A percentile compares a stretch with the other conserved stretches of the same genome.
Conservation (phyloP, 257 asterid genomes). For the Knoxia roxburghii region DNA sequence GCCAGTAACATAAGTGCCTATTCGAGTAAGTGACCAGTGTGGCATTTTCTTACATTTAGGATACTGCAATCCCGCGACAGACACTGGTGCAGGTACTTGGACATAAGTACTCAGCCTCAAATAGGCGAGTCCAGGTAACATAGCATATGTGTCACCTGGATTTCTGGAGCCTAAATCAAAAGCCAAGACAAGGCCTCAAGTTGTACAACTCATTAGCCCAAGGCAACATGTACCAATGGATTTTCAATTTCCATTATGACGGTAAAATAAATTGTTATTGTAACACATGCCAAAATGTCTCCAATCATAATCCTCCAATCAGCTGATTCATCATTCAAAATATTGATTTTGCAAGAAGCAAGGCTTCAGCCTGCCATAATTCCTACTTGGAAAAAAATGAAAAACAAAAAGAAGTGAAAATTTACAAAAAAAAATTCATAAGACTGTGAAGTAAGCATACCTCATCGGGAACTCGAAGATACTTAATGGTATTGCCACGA, state of each 20-base stretch:
- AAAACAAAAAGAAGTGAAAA: conserved; percentile 32
- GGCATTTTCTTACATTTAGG: no score
- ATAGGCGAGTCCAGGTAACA: no score
- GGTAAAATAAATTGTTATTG: neutral
- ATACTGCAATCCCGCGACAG: no score
- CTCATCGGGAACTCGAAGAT: conserved; percentile 97
- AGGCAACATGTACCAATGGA: neutral
- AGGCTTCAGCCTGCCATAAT: neutral
- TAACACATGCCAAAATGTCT: neutral
- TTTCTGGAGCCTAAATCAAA: neutral
- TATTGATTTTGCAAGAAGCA: neutral
- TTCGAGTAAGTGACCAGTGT: no score
- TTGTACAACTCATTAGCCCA: no score
- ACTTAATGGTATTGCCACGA: conserved; percentile 50
- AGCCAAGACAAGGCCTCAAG: neutral
- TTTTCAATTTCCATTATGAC: neutral
- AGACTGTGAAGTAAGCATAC: conserved; percentile 26
- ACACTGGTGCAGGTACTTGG: no score
- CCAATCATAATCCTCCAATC: neutral
- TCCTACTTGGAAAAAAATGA: no score
- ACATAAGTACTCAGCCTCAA: no score
- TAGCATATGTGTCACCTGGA: neutral
- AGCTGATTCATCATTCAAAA: neutral
- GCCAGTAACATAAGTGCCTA: neutral
- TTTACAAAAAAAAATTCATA: conserved; percentile 83